phyloP scores from a whole-genome alignment of 2,329 filamentous ascomycete genomes.

The Pseudocercospora crystallina region DNA sequence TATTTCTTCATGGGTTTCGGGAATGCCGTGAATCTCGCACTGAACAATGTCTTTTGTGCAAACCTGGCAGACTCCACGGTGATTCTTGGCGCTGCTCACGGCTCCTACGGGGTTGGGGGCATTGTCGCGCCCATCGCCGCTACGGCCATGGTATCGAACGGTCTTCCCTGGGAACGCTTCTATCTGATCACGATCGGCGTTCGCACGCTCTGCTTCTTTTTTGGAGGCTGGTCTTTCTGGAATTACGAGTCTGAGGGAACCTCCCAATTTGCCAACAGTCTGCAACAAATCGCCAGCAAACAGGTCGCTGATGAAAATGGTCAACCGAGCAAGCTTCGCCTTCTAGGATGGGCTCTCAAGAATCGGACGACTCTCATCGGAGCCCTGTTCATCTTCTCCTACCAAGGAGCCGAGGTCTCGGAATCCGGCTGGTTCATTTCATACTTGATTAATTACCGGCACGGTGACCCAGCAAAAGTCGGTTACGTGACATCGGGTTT shows the following conservation, averaged over 20 bases:
- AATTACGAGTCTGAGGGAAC: constrained; percentile 64
- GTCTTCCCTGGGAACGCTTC: constrained; percentile 67
- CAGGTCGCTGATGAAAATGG: constrained; percentile 38
- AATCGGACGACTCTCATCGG: constrained; percentile 67
- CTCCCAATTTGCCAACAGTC: constrained; percentile 43
- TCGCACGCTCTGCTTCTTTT: constrained; percentile 55
- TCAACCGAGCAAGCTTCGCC: constrained; percentile 51
- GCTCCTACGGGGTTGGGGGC: constrained; percentile 55
- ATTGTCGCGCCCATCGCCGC: constrained; percentile 69
- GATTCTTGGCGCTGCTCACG: constrained; percentile 63
- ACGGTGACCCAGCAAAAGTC: constrained; percentile 67
- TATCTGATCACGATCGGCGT: constrained; percentile 67
- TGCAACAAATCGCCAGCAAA: constrained; percentile 46
- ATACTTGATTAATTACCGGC: constrained; percentile 72
- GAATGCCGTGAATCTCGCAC: constrained; percentile 51
- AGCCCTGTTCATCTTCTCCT: constrained; percentile 79
- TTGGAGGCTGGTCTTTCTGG: constrained; percentile 68
- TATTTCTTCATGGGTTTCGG: constrained; percentile 62
- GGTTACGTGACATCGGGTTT: constrained; percentile 76
- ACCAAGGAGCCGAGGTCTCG: constrained; percentile 81
- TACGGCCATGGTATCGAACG: constrained; percentile 66
- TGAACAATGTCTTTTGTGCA: constrained; percentile 59
- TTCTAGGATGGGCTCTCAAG: constrained; percentile 51
- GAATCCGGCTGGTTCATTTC: constrained; percentile 86
- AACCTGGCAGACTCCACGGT: constrained; percentile 54